These are phyloP conservation scores for Plantago major DNA, from an alignment of 257 asterid genomes.

Conservation along the genomic window DNA sequence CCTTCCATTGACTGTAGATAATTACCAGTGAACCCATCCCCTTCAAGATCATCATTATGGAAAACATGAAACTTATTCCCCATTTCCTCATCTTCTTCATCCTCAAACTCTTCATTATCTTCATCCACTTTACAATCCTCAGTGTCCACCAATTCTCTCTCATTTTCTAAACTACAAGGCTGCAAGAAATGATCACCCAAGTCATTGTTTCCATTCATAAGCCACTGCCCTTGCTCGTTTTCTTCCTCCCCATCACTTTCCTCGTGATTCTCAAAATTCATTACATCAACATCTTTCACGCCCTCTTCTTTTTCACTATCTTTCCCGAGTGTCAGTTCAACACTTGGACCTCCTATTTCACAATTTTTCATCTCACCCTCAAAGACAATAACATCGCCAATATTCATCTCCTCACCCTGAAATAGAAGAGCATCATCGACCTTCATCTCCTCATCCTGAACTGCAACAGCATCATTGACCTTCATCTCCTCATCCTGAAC, in stretches of 20 bases:
- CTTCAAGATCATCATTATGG: slow-evolving; percentile 39
- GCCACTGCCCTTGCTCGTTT: slow-evolving; percentile 47
- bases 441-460: background rate
- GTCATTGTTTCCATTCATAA: slow-evolving; percentile 39
- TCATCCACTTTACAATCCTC: slow-evolving; percentile 23
- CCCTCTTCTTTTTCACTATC: slow-evolving; percentile 34
- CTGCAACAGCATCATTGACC: slow-evolving; percentile 15
- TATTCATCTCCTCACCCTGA: background rate
- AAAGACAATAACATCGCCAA: background rate
- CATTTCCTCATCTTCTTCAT: slow-evolving; percentile 27
- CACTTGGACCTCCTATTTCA: slow-evolving; percentile 40
- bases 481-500: slow-evolving; percentile 21
- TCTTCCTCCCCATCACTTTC: slow-evolving; percentile 29
- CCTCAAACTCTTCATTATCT: slow-evolving; percentile 21
- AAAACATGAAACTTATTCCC: slow-evolving; percentile 29
- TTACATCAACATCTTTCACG: slow-evolving; percentile 32
- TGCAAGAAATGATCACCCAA: slow-evolving; percentile 46
- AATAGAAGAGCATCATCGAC: slow-evolving; percentile 17
- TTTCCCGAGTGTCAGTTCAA: slow-evolving; percentile 74
- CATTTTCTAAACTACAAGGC: slow-evolving; percentile 37
- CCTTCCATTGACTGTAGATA: slow-evolving; percentile 55
- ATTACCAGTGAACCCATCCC: slow-evolving; percentile 58
- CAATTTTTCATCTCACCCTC: slow-evolving; percentile 17
- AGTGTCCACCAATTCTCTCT: slow-evolving; percentile 19
- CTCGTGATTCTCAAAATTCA: slow-evolving; percentile 42